Conservation (phyloP, 331 rosid genomes). For the Phaseolus coccineus region DNA sequence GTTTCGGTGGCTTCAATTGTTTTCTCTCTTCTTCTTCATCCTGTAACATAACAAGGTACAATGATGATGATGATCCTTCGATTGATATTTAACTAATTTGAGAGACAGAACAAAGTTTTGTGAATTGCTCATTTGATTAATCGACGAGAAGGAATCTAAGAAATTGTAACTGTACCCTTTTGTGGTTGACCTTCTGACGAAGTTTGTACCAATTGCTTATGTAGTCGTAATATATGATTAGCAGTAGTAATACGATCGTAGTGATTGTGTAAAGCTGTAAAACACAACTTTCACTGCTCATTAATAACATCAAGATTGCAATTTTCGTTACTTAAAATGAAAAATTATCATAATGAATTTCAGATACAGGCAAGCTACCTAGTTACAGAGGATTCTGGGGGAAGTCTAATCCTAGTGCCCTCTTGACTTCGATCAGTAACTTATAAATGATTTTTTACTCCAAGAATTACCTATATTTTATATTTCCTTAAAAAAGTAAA, state of each 20-base stretch:
- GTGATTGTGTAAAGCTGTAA: constrained; percentile 74
- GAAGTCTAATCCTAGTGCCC: neutral
- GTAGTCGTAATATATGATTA: constrained; percentile 71
- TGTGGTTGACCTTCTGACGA: constrained; percentile 34
- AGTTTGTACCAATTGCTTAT: constrained; percentile 52
- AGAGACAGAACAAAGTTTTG: neutral
- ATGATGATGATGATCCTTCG: neutral
- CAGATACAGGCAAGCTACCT: neutral
- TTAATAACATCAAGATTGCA: neutral
- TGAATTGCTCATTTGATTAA: neutral
- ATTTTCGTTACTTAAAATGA: neutral
- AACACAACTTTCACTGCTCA: neutral
- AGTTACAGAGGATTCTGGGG: neutral
- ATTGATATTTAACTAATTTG: neutral
- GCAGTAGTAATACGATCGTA: constrained; percentile 68
- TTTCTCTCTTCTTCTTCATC: constrained; percentile 56
- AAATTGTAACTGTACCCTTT: constrained; percentile 45
- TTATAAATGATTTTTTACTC: neutral
- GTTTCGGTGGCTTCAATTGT: constrained; percentile 54
- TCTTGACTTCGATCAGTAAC: neutral
- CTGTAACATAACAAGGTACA: neutral
- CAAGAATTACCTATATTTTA: neutral
- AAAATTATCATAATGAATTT: neutral
- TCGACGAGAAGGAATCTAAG: neutral
- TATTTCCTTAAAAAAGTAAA: neutral